These are phyloP conservation scores for Hyphodiscus sp. DNA, from an alignment of 2,329 filamentous ascomycete genomes.

Conservation along the genomic window DNA sequence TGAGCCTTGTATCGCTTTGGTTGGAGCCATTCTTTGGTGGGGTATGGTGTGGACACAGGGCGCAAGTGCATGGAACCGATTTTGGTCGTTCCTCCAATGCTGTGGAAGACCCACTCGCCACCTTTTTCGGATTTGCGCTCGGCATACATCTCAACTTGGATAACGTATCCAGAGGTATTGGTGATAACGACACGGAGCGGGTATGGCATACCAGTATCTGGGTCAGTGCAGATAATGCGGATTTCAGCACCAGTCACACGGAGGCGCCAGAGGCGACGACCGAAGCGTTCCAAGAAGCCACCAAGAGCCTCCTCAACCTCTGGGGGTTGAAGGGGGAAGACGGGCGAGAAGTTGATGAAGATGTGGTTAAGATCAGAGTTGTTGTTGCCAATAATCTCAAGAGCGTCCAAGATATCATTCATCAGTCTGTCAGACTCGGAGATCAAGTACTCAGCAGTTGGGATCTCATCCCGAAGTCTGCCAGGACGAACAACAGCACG, in stretches of 20 bases:
- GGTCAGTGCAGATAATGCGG: conserved; percentile 95
- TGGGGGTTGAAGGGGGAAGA: conserved; percentile 83
- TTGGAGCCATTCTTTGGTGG: conserved; percentile 97
- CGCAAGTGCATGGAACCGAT: conserved; percentile 92
- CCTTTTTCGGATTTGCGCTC: conserved; percentile 98
- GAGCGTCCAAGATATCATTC: conserved; percentile 93
- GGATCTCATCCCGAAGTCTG: conserved; percentile 91
- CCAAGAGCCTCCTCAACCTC: conserved; percentile 91
- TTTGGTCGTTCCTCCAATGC: conserved; percentile 90
- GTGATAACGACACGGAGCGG: conserved; percentile 94
- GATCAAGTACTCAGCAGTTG: conserved; percentile 96
- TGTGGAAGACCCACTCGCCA: conserved; percentile 93
- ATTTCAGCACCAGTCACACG: conserved; percentile 97
- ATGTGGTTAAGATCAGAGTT: conserved; percentile 99
- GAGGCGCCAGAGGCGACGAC: conserved; percentile 88
- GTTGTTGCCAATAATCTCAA: conserved; percentile 99
- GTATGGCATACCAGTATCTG: conserved; percentile 73
- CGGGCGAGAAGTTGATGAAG: conserved; percentile 98
- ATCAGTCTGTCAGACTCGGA: conserved; percentile 94
- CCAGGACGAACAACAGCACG: conserved; percentile 92
- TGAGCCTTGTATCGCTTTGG: conserved; percentile 99
- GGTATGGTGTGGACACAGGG: conserved; percentile 85
- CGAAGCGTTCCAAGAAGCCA: conserved; percentile 94
- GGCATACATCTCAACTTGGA: conserved; percentile 94
- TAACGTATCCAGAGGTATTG: conserved; percentile 97